Conservation (phyloP, 495 filamentous ascomycete genomes). For the Xylaria castorea region DNA sequence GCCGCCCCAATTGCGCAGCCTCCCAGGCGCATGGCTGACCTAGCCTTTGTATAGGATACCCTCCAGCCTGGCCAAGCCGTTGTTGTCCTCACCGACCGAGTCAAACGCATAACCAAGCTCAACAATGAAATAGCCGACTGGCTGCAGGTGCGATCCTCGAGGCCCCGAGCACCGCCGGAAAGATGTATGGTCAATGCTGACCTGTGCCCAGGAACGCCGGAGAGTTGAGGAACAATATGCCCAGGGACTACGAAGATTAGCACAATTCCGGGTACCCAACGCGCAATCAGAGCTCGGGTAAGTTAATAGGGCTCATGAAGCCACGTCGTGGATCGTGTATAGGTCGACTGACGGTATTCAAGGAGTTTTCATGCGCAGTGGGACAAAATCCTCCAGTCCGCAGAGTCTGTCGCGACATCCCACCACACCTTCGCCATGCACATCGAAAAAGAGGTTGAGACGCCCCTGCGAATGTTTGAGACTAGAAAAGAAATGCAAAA, state of each 20-base stretch:
- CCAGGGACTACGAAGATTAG: constrained; percentile 80
- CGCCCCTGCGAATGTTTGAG: constrained; percentile 73
- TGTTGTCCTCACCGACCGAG: constrained; percentile 81
- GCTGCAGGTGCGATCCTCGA: constrained; percentile 74
- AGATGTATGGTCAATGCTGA: constrained; percentile 30
- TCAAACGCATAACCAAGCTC: constrained; percentile 83
- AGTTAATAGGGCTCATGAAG: constrained; percentile 35
- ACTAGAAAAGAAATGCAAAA: constrained; percentile 81
- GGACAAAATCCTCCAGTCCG: constrained; percentile 85
- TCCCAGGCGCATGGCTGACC: constrained; percentile 25
- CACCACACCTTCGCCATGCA: constrained; percentile 83
- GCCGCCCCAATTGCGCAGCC: constrained; percentile 39
- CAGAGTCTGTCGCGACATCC: constrained; percentile 79
- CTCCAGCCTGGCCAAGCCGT: constrained; percentile 88
- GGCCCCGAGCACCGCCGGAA: neutral
- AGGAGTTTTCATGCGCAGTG: constrained; percentile 93
- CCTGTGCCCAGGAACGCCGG: constrained; percentile 78
- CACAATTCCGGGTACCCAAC: constrained; percentile 71
- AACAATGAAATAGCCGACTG: constrained; percentile 96
- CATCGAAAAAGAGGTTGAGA: constrained; percentile 91
- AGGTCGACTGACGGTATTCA: constrained; percentile 26
- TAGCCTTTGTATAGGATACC: constrained; percentile 64
- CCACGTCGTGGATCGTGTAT: neutral
- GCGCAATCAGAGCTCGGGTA: constrained; percentile 85
- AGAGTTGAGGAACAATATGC: constrained; percentile 92